Base-by-base conservation (phyloP, 352 stramenopile genomes). In the Saprolegnia parasitica region DNA sequence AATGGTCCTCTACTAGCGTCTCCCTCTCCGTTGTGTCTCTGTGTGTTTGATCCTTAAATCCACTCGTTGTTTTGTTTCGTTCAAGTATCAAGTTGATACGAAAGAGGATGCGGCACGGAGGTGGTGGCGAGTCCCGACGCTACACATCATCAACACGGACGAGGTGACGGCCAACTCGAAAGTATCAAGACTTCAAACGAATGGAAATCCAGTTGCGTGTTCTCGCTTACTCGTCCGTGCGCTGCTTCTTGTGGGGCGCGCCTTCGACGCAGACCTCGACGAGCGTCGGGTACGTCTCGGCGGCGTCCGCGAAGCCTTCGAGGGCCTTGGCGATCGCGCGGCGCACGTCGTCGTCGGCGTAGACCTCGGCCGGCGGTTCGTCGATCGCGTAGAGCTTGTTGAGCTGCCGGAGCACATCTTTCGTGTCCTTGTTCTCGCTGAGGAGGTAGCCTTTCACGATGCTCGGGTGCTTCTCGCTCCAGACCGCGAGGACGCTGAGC, bases 391-490 rank as follows among this genome's bases (percentile, higher is more conserved):
- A 35, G 26, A 65, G 18, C 24, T 65, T 65, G 56, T 65, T 65
- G 56, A 65, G 56, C 39, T 65, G 56, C 13, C 56, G 56, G 10
- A 32, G 42, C 56, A 65, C 56, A n/a, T 65, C 56, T 9, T 24
- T 49, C 18, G 56, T 37, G 39, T 65, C 56, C 39, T 65, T 65
- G 54, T 29, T n/a, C 23, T 61, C 16, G 56, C 20, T 49, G 21
- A 77, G 72, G 23, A 90, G 78, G 57, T 89, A 83, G 42, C 67
- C 79, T 21, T 78, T 87, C 39, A 95, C 82, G 5, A 80, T 73
- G 1, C 81, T 74, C 2, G 78, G 74, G 60, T 83, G 90, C 52
- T 86, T 87, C 37, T 91, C 78, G 55, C 86, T 78, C 86, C 86
- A 95, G 46, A 76, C 83, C 8, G 78, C 76, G 20, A 95, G 71